Percentiles rank a stretch among this genome's conserved stretches.
Evolutionary conservation across 768 basidiomycete genomes (phyloP).

Genomic region (Ramaria sp.): DNA sequence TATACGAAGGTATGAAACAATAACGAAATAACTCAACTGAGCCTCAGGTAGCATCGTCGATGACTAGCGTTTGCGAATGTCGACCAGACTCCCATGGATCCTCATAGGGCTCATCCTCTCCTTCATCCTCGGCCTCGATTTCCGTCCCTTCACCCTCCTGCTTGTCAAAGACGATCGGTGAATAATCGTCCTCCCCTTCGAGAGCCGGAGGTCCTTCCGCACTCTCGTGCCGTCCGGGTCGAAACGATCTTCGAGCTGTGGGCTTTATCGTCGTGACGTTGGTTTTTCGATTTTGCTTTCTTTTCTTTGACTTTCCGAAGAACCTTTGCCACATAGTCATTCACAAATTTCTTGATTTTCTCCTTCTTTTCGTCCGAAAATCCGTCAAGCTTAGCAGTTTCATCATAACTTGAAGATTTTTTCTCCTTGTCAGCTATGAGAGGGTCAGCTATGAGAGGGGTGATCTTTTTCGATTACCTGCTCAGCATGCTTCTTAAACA

Average conservation of each 20-base stretch:
- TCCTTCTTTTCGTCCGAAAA: no score
- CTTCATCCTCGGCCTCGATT: no score
- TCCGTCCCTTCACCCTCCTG: no score
- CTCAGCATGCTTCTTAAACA: slow-evolving; percentile 92
- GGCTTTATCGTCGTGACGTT: background rate
- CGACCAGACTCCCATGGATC: no score
- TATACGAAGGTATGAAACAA: no score
- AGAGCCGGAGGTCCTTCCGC: background rate
- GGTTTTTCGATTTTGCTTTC: background rate
- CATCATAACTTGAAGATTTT: slow-evolving; percentile 71
- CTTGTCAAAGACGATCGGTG: background rate
- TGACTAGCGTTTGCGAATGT: no score
- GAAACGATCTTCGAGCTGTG: background rate
- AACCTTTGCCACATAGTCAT: no score
- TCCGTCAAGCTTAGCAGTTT: slow-evolving; percentile 57
- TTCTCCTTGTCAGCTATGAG: slow-evolving; percentile 93
- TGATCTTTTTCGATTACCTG: slow-evolving; percentile 44
- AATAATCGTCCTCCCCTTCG: background rate
- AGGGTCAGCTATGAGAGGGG: slow-evolving; percentile 55
- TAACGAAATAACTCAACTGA: no score
- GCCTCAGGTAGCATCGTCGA: no score
- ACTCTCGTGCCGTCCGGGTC: background rate
- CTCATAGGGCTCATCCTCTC: no score
- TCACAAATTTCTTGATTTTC: no score
- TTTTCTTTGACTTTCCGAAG: slow-evolving; percentile 18